A percentile compares a stretch with the other conserved stretches of the same genome.
Conservation (phyloP, 1,284 basidiomycete genomes). For the Bjerkandera adusta region DNA sequence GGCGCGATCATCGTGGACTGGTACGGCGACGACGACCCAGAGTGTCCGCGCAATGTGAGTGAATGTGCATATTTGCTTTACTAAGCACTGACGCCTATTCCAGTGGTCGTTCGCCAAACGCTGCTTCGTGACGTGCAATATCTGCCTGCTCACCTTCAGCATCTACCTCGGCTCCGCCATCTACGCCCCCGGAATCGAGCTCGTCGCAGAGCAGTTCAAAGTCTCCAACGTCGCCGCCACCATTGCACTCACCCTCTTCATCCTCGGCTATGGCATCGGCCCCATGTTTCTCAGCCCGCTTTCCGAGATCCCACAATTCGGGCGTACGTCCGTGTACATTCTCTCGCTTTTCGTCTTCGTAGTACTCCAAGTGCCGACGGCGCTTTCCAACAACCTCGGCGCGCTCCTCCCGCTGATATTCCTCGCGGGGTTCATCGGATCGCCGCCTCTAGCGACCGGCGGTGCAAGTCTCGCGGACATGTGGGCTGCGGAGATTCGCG, state of each 20-base stretch:
- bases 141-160: conserved; percentile 60
- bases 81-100: neutral
- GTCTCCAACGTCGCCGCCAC: conserved; percentile 43
- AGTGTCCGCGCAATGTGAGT: conserved; percentile 28
- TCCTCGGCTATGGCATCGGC: conserved; percentile 34
- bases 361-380: conserved; percentile 54
- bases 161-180: conserved; percentile 40
- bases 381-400: conserved; percentile 52
- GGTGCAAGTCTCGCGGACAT: conserved; percentile 36
- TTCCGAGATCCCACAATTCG: conserved; percentile 43
- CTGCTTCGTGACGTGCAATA: conserved; percentile 45
- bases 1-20: conserved; percentile 21
- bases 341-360: conserved; percentile 52
- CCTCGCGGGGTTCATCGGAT: conserved; percentile 54
- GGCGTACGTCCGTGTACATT: conserved; percentile 50
- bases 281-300: conserved; percentile 52
- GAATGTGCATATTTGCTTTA: neutral
- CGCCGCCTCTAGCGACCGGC: conserved; percentile 34
- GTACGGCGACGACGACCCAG: conserved; percentile 31
- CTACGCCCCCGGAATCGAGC: conserved; percentile 41
- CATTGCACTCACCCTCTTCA: conserved; percentile 36
- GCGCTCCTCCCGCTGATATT: conserved; percentile 63
- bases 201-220: conserved; percentile 44
- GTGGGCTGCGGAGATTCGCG: conserved; percentile 52
- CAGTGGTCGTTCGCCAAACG: conserved; percentile 21